These are phyloP conservation scores for Heritiera littoralis DNA, from an alignment of 345 rosid species.

Conservation along the genomic window DNA sequence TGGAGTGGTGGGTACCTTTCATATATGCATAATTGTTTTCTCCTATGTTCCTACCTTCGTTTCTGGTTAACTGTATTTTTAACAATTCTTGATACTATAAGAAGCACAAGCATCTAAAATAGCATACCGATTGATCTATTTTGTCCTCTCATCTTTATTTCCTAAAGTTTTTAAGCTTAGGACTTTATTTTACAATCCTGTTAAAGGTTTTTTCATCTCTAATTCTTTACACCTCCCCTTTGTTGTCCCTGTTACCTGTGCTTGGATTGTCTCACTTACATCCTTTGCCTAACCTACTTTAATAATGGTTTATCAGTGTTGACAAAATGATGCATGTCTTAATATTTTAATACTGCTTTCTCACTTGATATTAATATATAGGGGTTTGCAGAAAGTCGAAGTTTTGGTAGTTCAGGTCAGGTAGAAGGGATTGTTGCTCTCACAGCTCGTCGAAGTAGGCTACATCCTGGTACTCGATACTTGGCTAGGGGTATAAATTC, in stretches of 20 bases:
- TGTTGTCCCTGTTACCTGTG: neutral
- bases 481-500: slow-evolving; percentile 98
- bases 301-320: slow-evolving; percentile 2
- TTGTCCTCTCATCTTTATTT: neutral
- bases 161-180: neutral
- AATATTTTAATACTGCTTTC: slow-evolving; percentile 43
- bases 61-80: neutral
- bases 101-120: neutral
- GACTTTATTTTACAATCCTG: neutral
- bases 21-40: neutral
- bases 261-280: neutral
- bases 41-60: neutral
- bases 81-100: neutral
- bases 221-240: neutral
- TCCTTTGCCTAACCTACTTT: slow-evolving; percentile 6
- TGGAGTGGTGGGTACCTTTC: neutral
- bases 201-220: slow-evolving; percentile 1
- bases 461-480: slow-evolving; percentile 99
- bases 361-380: slow-evolving; percentile 66
- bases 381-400: slow-evolving; percentile 98
- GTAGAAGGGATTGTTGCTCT: slow-evolving; percentile 89
- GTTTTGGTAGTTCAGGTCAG: slow-evolving; percentile 91
- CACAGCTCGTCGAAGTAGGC: slow-evolving; percentile 91
- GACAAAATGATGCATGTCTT: slow-evolving; percentile 18
- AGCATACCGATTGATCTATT: neutral